phyloP scores from a whole-genome alignment of 495 filamentous ascomycete genomes.

The Copromyces sp. region DNA sequence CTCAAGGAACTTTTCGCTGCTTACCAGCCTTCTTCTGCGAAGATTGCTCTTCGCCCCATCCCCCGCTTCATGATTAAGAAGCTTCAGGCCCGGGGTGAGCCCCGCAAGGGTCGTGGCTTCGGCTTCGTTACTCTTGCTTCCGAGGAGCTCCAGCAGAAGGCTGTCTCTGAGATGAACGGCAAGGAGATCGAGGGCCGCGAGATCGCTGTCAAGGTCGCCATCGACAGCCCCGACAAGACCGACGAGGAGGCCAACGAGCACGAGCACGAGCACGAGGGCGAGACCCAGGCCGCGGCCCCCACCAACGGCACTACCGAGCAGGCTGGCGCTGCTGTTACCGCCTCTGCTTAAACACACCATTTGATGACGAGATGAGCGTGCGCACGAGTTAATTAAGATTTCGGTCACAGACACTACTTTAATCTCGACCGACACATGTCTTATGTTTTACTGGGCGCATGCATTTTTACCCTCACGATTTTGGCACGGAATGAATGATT shows the following conservation, averaged over 20 bases:
- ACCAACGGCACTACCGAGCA: not conserved
- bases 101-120: slow-evolving; percentile 98
- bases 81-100: slow-evolving; percentile 92
- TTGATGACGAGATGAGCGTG: slow-evolving; percentile 15
- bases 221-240: slow-evolving; percentile 98
- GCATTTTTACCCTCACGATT: slow-evolving; percentile 23
- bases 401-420: slow-evolving; percentile 15
- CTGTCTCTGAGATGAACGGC: slow-evolving; percentile 95
- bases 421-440: slow-evolving; percentile 17
- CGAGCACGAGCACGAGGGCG: slow-evolving; percentile 30
- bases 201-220: slow-evolving; percentile 99
- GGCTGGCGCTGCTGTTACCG: not conserved
- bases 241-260: slow-evolving; percentile 59
- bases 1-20: slow-evolving; percentile 91
- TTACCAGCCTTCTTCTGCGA: slow-evolving; percentile 84
- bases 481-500: slow-evolving; percentile 23
- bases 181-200: slow-evolving; percentile 97
- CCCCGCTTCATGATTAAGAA: slow-evolving; percentile 99
- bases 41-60: slow-evolving; percentile 96
- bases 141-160: slow-evolving; percentile 94
- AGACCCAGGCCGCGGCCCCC: slow-evolving; percentile 25
- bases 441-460: slow-evolving; percentile 27
- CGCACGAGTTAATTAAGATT: slow-evolving; percentile 16
- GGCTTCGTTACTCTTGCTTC: slow-evolving; percentile 94
- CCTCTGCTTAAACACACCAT: slow-evolving; percentile 12